Conservation (phyloP, 345 rosid genomes). For the Salix viminalis region DNA sequence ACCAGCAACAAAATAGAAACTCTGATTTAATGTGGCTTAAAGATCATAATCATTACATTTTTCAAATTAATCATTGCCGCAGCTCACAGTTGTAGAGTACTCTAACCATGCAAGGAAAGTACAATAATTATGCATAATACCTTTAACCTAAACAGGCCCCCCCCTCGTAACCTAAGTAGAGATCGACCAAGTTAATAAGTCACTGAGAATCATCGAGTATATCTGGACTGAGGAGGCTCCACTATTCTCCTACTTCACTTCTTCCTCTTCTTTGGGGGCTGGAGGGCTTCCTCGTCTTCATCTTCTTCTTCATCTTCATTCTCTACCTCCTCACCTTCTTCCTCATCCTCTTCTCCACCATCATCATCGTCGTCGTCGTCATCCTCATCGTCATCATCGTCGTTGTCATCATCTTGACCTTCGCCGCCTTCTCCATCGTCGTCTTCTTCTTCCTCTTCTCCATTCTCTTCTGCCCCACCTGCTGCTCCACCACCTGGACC, state of each 20-base stretch:
- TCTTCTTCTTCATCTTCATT: constrained; percentile 52
- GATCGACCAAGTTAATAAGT: constrained; percentile 28
- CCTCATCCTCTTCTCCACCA: constrained; percentile 37
- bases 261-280: constrained; percentile 95
- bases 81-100: constrained; percentile 27
- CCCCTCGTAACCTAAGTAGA: constrained; percentile 7
- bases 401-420: background rate
- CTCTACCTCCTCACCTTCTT: constrained; percentile 34
- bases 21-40: constrained; percentile 8
- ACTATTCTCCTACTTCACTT: constrained; percentile 44
- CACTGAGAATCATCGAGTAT: constrained; percentile 4
- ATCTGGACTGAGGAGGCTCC: constrained; percentile 18
- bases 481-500: constrained; percentile 34
- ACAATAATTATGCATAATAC: constrained; percentile 19
- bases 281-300: constrained; percentile 74
- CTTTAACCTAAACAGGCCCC: constrained; percentile 15
- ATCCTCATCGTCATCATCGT: constrained; percentile 19
- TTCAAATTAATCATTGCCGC: constrained; percentile 20
- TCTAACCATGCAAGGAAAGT: constrained; percentile 25
- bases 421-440: constrained; percentile 20
- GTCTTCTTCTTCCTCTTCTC: constrained; percentile 43
- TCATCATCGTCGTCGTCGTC: constrained; percentile 37
- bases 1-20: background rate
- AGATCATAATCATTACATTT: constrained; percentile 14
- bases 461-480: constrained; percentile 39